phyloP scores from a whole-genome alignment of 2,329 filamentous ascomycete species.

The Colletotrichum tamarilloi region DNA sequence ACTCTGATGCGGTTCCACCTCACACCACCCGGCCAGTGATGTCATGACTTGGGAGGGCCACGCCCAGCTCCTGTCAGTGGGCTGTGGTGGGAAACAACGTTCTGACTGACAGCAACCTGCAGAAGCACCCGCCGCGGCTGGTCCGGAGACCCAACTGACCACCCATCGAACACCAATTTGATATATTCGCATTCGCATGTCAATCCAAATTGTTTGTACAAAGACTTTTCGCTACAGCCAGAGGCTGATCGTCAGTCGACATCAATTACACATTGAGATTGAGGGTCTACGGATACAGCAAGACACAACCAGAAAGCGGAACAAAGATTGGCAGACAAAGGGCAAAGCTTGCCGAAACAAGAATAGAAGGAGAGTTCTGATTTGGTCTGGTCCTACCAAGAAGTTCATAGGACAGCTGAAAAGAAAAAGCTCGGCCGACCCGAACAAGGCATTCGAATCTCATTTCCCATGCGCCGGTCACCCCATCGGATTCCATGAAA shows the following conservation, averaged over 20 bases:
- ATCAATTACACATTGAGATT: neutral
- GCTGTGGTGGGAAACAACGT: neutral
- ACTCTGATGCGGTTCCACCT: conserved; percentile 28
- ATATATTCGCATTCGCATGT: neutral
- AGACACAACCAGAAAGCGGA: neutral
- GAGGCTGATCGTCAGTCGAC: neutral
- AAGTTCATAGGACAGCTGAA: too few species aligned
- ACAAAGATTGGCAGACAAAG: neutral
- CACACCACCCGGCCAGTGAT: conserved; percentile 22
- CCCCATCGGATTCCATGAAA: conserved; percentile 27
- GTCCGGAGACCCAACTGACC: neutral
- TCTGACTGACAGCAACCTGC: neutral
- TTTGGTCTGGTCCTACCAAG: neutral
- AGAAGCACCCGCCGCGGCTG: neutral
- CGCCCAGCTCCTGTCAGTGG: neutral
- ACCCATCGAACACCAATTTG: neutral
- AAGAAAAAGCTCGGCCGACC: conserved; percentile 16
- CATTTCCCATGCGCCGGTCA: conserved; percentile 15
- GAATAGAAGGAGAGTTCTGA: neutral
- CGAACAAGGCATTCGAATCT: neutral
- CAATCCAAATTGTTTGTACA: neutral
- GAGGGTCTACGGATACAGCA: neutral
- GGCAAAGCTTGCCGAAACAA: neutral
- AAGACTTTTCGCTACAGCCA: neutral
- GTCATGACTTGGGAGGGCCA: conserved; percentile 21